Base-by-base conservation (phyloP, 1,284 basidiomycete species). In the Boletus sp. region DNA sequence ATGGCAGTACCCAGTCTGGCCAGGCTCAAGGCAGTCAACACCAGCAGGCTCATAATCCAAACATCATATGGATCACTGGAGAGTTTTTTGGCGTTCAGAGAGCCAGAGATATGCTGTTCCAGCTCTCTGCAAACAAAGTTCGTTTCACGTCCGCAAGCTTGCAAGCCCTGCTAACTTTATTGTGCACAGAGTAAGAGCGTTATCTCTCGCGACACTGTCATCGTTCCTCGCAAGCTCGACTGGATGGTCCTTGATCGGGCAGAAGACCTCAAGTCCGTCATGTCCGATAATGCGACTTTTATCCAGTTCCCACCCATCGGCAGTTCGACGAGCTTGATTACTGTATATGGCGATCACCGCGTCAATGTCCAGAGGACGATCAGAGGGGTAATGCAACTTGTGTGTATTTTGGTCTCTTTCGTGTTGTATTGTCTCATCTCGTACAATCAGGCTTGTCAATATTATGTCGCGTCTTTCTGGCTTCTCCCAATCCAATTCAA, bases 1-100 rank as follows among this genome's bases (percentile, higher is more conserved):
- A 76, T 35, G 70, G 76, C 29, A 64, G 44, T 50, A 53, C 56
- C 3, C 66, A 68, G 16, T 33, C 61, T n/a, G 56, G 56, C 7
- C 69, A 69, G 43, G 50, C 36, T 15, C 67, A 62, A 48, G 65
- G 56, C 1, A 56, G 22, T 45, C 70, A 65, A 39, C 64, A 67
- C 18, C 63, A 63, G 29, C 71, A 69, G 16, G 67, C 77, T 69
- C 64, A 79, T 74, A 82, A 86, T 75, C 80, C 80, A 70, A 94
- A 94, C 73, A 79, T 89, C 42, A 90, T 98, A 58, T 97, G 94
- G 89, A 96, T 99, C 67, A 97, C 96, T 0, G 96, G 96, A 55
- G 96, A 98, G 75, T 98, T 96, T 73, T 97, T 98, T 65, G 92
- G 93, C 42, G 96, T 98, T 15, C 94, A 97, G 73, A 79, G 96